Evolutionary conservation across 306 rosid genomes (phyloP).

Genomic region (Castanea mollissima): DNA sequence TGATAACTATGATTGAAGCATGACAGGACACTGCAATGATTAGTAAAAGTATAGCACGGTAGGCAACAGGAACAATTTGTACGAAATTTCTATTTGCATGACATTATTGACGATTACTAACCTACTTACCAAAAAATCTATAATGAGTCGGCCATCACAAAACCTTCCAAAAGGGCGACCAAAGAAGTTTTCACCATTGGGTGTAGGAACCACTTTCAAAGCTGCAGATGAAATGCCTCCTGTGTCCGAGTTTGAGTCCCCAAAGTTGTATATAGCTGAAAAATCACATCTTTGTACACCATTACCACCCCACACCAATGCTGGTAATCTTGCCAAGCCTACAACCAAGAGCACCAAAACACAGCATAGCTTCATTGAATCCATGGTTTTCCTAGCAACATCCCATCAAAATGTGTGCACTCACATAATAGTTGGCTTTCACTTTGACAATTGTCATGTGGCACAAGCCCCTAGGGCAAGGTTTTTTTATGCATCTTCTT

Average conservation of each 20-base stretch:
- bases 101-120: neutral
- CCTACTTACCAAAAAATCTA: conserved; percentile 63
- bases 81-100: neutral
- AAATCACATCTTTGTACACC: conserved; percentile 37
- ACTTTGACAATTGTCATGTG: neutral
- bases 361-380: conserved; percentile 6
- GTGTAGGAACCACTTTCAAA: conserved; percentile 37
- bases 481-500: too few relatives aligned
- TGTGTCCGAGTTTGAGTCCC: conserved; percentile 94
- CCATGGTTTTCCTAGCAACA: conserved; percentile 1
- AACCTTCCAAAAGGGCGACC: conserved; percentile 68
- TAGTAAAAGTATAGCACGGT: neutral
- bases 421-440: neutral
- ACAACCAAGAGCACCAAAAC: conserved; percentile 18
- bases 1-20: too few relatives aligned
- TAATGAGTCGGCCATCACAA: conserved; percentile 76
- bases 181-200: conserved; percentile 81
- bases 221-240: conserved; percentile 61
- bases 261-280: conserved; percentile 78
- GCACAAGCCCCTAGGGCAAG: too few relatives aligned
- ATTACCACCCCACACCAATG: conserved; percentile 11
- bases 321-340: conserved; percentile 1
- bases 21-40: too few relatives aligned
- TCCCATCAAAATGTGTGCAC: too few relatives aligned
- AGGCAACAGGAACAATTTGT: neutral